These are phyloP conservation scores for Lignosus rhinocerotis DNA, from an alignment of 1,284 basidiomycete species.

Conservation along the genomic window DNA sequence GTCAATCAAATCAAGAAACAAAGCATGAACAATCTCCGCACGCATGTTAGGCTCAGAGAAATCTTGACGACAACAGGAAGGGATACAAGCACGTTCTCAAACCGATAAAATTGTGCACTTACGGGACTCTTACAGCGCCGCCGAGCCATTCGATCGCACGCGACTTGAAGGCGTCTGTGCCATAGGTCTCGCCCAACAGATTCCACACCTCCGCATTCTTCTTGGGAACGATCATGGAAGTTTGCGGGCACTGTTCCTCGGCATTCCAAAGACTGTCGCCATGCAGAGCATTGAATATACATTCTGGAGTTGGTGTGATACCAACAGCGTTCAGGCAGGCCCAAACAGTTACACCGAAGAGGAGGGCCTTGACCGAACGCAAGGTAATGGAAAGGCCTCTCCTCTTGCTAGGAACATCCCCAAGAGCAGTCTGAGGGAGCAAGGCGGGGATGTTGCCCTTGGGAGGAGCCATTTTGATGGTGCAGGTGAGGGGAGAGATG, in stretches of 20 bases:
- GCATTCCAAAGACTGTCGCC: not conserved
- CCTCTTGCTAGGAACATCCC: constrained; percentile 6
- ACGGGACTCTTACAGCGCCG: constrained; percentile 48
- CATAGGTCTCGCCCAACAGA: constrained; percentile 40
- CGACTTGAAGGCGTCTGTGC: constrained; percentile 44
- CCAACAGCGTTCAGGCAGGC: constrained; percentile 13
- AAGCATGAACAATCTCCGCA: not conserved
- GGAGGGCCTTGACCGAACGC: constrained; percentile 14
- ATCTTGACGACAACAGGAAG: not conserved
- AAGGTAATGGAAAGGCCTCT: constrained; percentile 6
- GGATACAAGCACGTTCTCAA: constrained; percentile 8
- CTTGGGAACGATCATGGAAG: constrained; percentile 41
- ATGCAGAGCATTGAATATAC: not conserved
- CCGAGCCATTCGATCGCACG: constrained; percentile 54
- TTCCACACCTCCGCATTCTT: constrained; percentile 45
- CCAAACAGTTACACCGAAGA: constrained; percentile 8
- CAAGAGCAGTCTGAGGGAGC: constrained; percentile 10
- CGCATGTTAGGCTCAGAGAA: not conserved
- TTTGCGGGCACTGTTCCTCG: constrained; percentile 46
- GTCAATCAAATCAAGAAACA: not conserved
- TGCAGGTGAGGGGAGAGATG: constrained; percentile 2
- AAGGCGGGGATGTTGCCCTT: constrained; percentile 1
- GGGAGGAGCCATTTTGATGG: constrained; percentile 21
- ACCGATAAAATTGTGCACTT: not conserved
- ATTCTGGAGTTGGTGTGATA: constrained; percentile 5